Conservation (phyloP, 2,329 filamentous ascomycete species). For the Xylariaceae sp. region DNA sequence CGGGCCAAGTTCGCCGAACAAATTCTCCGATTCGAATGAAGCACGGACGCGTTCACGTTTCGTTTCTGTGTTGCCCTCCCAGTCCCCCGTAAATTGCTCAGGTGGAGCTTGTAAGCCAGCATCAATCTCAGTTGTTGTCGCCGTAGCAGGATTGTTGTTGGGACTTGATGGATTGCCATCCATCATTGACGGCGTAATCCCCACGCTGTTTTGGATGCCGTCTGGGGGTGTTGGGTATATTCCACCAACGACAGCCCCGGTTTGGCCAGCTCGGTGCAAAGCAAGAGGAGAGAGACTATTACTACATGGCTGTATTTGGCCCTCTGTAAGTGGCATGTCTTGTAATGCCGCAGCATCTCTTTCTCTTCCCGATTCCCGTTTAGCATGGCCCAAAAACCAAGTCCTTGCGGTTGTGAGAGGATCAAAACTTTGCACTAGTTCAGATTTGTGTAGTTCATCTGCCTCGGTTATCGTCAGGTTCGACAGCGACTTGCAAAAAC, state of each 20-base stretch:
- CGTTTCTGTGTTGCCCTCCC: conserved; percentile 36
- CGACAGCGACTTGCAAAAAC: conserved; percentile 46
- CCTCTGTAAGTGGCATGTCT: conserved; percentile 40
- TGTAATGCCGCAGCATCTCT: conserved; percentile 39
- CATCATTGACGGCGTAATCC: conserved; percentile 51
- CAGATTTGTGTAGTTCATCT: conserved; percentile 36
- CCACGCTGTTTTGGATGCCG: conserved; percentile 49
- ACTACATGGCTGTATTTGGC: conserved; percentile 35
- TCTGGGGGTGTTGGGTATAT: conserved; percentile 71
- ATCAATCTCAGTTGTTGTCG: conserved; percentile 37
- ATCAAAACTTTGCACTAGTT: conserved; percentile 42
- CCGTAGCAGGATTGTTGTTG: conserved; percentile 36
- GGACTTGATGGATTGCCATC: conserved; percentile 54
- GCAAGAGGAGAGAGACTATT: conserved; percentile 49
- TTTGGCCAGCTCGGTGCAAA: conserved; percentile 44
- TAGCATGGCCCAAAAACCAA: conserved; percentile 42
- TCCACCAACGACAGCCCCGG: conserved; percentile 41
- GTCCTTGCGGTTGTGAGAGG: conserved; percentile 42
- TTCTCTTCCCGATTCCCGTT: conserved; percentile 47
- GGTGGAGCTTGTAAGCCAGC: conserved; percentile 25
- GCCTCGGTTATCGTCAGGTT: conserved; percentile 37
- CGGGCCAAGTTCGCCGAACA: conserved; percentile 64
- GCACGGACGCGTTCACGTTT: conserved; percentile 42
- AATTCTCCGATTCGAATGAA: conserved; percentile 48
- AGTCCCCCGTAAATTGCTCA: conserved; percentile 35